These are phyloP conservation scores for Metarhizium sp. DNA, from an alignment of 2,329 filamentous ascomycete genomes.

Conservation along the genomic window DNA sequence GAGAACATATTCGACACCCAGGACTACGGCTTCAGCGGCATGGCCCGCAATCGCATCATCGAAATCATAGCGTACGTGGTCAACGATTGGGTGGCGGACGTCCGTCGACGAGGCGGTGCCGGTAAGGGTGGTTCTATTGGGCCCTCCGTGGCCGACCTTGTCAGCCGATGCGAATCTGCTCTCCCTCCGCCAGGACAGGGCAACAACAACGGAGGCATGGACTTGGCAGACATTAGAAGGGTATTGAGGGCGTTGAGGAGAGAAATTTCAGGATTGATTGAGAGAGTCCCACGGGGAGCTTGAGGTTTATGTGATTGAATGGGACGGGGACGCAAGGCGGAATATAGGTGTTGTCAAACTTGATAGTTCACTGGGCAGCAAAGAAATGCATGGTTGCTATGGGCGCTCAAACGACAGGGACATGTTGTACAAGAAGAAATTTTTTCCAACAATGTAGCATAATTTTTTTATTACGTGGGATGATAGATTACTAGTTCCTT, in stretches of 20 bases:
- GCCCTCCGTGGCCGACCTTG: slow-evolving; percentile 38
- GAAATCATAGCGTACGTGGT: slow-evolving; percentile 44
- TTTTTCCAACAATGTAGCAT: slow-evolving; percentile 6
- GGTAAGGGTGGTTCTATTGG: slow-evolving; percentile 30
- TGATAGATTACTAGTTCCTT: background rate
- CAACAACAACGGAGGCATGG: slow-evolving; percentile 34
- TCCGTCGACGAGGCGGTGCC: slow-evolving; percentile 35
- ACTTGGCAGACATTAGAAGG: slow-evolving; percentile 33
- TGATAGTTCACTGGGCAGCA: background rate
- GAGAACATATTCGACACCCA: slow-evolving; percentile 50
- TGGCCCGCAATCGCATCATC: slow-evolving; percentile 38
- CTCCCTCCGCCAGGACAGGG: slow-evolving; percentile 29
- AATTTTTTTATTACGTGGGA: slow-evolving; percentile 1
- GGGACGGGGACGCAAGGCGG: background rate
- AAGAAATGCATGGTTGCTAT: background rate
- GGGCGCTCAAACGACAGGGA: slow-evolving; percentile 3
- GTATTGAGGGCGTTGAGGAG: slow-evolving; percentile 32
- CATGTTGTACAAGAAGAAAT: slow-evolving; percentile 3
- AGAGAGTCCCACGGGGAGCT: slow-evolving; percentile 30
- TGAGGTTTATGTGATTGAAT: slow-evolving; percentile 34
- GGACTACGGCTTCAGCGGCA: slow-evolving; percentile 48
- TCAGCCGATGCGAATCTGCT: slow-evolving; percentile 39
- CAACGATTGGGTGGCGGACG: slow-evolving; percentile 39
- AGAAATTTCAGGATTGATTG: slow-evolving; percentile 34
- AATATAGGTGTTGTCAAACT: background rate